A percentile compares a stretch with the other conserved stretches of the same genome.
These are phyloP conservation scores for Cladophialophora carrionii DNA, from an alignment of 2,329 filamentous ascomycete genomes.

Conservation along the genomic window DNA sequence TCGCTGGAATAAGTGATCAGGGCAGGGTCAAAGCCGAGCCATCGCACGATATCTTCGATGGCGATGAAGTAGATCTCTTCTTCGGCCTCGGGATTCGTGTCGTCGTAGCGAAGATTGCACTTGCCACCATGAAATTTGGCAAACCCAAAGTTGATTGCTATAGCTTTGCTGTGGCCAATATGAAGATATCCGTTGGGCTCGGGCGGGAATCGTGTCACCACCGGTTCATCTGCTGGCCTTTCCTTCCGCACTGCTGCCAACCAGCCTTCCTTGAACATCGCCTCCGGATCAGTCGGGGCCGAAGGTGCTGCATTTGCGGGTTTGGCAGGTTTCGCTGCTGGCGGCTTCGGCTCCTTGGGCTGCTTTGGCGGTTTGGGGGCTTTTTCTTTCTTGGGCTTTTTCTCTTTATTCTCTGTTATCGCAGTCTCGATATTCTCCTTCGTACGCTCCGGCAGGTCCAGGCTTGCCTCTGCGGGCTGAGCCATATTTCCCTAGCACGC, in stretches of 20 bases:
- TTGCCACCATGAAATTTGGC: conserved; percentile 79
- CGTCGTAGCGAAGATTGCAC: conserved; percentile 81
- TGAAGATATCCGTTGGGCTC: conserved; percentile 94
- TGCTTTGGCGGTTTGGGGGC: conserved; percentile 47
- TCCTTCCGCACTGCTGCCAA: conserved; percentile 72
- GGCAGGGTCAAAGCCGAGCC: conserved; percentile 81
- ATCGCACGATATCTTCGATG: conserved; percentile 85
- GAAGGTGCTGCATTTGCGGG: conserved; percentile 40
- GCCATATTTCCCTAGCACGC: conserved; percentile 31
- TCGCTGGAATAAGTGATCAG: conserved; percentile 86
- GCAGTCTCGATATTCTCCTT: conserved; percentile 44
- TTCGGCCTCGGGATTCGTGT: conserved; percentile 93
- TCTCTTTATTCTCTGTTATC: conserved; percentile 40
- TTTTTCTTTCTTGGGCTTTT: conserved; percentile 42
- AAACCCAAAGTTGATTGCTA: conserved; percentile 95
- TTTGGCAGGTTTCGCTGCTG: conserved; percentile 38
- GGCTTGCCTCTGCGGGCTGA: conserved; percentile 28
- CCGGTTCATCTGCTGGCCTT: conserved; percentile 59
- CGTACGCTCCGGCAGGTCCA: conserved; percentile 40
- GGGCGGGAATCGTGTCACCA: conserved; percentile 74
- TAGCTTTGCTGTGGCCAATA: conserved; percentile 93
- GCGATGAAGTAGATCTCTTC: conserved; percentile 85
- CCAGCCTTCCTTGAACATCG: conserved; percentile 81
- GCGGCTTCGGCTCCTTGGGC: conserved; percentile 41
- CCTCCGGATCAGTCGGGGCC: conserved; percentile 53